These are phyloP conservation scores for Podospora tetraspora DNA, from an alignment of 495 filamentous ascomycete genomes.

Conservation along the genomic window DNA sequence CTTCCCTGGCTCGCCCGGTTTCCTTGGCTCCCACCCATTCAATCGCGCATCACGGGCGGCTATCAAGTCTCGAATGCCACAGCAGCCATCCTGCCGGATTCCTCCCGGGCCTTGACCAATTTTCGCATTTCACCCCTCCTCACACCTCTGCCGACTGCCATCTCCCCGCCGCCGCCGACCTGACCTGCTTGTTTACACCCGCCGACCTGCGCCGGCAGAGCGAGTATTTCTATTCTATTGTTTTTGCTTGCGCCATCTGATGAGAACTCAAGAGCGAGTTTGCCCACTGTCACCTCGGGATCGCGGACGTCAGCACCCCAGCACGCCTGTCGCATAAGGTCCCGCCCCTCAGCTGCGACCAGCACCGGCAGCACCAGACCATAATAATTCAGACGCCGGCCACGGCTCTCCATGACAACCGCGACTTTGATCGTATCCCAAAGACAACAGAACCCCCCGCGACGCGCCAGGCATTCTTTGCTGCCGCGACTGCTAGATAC, in stretches of 20 bases:
- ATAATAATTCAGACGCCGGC: background rate
- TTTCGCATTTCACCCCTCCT: background rate
- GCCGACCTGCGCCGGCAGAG: background rate
- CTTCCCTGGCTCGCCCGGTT: background rate
- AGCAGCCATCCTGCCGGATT: constrained; percentile 15
- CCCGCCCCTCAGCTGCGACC: background rate
- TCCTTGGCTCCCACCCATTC: constrained; percentile 3
- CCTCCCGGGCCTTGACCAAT: constrained; percentile 3
- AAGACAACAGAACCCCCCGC: background rate
- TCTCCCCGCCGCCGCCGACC: background rate
- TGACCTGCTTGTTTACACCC: background rate
- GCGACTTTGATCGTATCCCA: background rate
- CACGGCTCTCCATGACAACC: background rate
- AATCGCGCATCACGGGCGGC: constrained; percentile 9
- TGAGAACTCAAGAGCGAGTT: background rate
- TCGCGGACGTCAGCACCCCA: background rate
- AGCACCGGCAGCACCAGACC: background rate
- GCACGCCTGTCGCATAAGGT: background rate
- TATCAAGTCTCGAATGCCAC: constrained; percentile 12
- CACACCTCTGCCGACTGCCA: constrained; percentile 2
- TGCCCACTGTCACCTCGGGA: background rate
- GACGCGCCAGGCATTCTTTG: background rate
- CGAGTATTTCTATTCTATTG: background rate
- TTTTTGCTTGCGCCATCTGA: background rate
- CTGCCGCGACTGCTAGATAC: background rate